These are phyloP conservation scores for Amauroascus verrucosus DNA, from an alignment of 2,329 filamentous ascomycete genomes.

Conservation along the genomic window DNA sequence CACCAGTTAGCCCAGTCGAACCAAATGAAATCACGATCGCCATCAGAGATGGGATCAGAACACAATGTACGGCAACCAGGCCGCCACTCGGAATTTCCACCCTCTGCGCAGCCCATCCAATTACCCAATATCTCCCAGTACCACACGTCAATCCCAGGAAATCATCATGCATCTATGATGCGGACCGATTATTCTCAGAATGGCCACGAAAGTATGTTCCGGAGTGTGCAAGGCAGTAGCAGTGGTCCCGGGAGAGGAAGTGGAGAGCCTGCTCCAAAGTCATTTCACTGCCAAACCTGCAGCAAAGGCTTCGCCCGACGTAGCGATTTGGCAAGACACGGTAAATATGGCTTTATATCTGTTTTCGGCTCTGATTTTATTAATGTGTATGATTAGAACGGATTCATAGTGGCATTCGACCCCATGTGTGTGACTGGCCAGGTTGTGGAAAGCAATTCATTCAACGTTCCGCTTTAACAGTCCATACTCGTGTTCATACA, in stretches of 20 bases:
- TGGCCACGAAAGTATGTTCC: slow-evolving; percentile 32
- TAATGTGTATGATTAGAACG: slow-evolving; percentile 52
- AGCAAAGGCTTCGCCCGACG: slow-evolving; percentile 83
- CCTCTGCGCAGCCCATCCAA: slow-evolving; percentile 44
- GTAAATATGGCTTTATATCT: slow-evolving; percentile 44
- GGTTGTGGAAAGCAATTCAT: slow-evolving; percentile 95
- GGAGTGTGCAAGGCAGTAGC: neutral
- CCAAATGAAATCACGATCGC: slow-evolving; percentile 32
- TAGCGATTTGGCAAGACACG: slow-evolving; percentile 88
- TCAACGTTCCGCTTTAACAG: slow-evolving; percentile 86
- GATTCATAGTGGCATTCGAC: slow-evolving; percentile 83
- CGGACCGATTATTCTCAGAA: slow-evolving; percentile 46
- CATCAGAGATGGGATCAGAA: slow-evolving; percentile 50
- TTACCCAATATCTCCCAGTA: slow-evolving; percentile 46
- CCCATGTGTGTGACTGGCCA: slow-evolving; percentile 83
- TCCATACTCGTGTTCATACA: slow-evolving; percentile 90
- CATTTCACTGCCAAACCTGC: slow-evolving; percentile 83
- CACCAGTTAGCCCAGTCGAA: slow-evolving; percentile 35
- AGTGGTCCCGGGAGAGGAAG: slow-evolving; percentile 2
- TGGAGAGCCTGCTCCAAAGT: slow-evolving; percentile 48
- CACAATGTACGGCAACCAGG: slow-evolving; percentile 48
- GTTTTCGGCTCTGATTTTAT: neutral
- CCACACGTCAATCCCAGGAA: slow-evolving; percentile 43
- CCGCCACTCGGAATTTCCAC: slow-evolving; percentile 47
- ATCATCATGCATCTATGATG: slow-evolving; percentile 44